Evolutionary conservation across 306 rosid genomes (phyloP).

Genomic region (Elaeagnus macrophylla): DNA sequence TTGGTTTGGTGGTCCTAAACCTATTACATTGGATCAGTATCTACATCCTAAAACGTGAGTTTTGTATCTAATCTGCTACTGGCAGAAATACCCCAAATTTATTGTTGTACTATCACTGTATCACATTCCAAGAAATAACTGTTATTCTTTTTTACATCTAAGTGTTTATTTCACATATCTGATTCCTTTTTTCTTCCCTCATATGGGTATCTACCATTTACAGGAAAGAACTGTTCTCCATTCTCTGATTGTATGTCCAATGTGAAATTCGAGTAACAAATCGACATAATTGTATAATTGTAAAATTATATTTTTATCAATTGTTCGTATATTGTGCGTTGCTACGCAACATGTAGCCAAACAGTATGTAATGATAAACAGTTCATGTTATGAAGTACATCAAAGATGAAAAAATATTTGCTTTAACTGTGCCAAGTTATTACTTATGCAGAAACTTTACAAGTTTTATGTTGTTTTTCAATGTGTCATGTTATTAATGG

Average conservation of each 20-base stretch:
- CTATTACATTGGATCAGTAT: constrained; percentile 59
- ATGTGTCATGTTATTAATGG: no score
- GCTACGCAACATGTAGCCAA: no score
- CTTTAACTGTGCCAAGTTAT: no score
- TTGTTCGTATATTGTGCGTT: not conserved
- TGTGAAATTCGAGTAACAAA: not conserved
- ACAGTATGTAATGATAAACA: no score
- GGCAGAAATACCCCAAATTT: constrained; percentile 1
- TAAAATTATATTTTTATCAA: constrained; percentile 2
- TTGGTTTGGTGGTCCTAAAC: constrained; percentile 91
- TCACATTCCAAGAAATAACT: constrained; percentile 4
- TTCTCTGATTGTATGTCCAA: constrained; percentile 17
- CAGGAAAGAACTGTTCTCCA: constrained; percentile 27
- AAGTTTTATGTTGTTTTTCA: no score
- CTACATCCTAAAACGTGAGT: constrained; percentile 45
- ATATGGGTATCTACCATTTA: constrained; percentile 9
- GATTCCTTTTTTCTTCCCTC: constrained; percentile 8
- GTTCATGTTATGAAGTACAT: no score
- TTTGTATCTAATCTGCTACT: not conserved
- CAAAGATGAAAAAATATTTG: no score
- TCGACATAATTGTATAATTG: not conserved
- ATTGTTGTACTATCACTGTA: not conserved
- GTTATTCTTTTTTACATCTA: not conserved
- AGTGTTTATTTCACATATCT: not conserved
- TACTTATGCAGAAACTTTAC: no score